Conservation (phyloP, 192 early-diverging fungal species). For the Phlyctochytrium bullatum region DNA sequence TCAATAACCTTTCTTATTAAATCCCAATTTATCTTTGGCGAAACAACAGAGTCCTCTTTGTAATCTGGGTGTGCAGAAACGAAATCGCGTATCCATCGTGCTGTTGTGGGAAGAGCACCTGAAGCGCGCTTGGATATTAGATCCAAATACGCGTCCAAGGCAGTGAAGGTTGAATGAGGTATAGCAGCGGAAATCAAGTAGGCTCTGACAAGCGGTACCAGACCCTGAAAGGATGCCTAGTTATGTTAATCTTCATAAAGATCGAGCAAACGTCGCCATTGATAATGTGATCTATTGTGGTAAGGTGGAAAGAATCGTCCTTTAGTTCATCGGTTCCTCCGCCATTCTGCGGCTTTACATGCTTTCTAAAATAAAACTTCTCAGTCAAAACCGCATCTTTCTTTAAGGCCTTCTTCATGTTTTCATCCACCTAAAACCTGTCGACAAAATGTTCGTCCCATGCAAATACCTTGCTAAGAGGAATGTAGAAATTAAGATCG, state of each 20-base stretch:
- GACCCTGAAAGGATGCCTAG: slow-evolving; percentile 72
- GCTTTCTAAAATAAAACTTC: slow-evolving; percentile 29
- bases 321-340: slow-evolving; percentile 5
- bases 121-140: slow-evolving; percentile 78
- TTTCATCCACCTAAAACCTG: slow-evolving; percentile 73
- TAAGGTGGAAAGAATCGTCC: slow-evolving; percentile 51
- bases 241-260: no score
- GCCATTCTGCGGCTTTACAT: slow-evolving; percentile 4
- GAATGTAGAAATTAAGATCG: slow-evolving; percentile 93
- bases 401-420: slow-evolving; percentile 85
- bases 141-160: slow-evolving; percentile 72
- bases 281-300: slow-evolving; percentile 91
- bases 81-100: slow-evolving; percentile 76
- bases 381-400: slow-evolving; percentile 78
- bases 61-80: not conserved
- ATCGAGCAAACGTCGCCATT: slow-evolving; percentile 44
- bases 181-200: slow-evolving; percentile 77
- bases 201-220: slow-evolving; percentile 77
- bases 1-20: slow-evolving; percentile 55
- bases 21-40: slow-evolving; percentile 82
- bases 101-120: slow-evolving; percentile 80
- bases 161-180: slow-evolving; percentile 62
- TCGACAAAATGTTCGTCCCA: not conserved
- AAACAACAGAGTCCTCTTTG: slow-evolving; percentile 82
- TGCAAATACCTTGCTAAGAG: slow-evolving; percentile 75